phyloP scores from a whole-genome alignment of 805 yeast species.

The Candida tibetensis region DNA sequence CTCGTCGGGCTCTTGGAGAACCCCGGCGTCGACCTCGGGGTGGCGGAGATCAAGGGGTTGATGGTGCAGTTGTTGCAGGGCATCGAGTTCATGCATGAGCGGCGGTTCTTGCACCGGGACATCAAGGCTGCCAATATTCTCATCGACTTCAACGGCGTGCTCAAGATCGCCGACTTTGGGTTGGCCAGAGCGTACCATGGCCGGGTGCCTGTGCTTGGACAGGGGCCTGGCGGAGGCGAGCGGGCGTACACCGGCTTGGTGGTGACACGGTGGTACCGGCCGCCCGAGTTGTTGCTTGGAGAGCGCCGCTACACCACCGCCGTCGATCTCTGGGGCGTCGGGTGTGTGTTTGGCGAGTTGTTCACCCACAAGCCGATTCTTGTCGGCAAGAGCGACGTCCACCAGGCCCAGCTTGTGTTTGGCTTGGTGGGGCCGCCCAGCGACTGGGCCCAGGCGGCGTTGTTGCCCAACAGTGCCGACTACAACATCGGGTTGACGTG shows the following conservation, averaged over 20 bases:
- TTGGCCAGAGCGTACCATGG: slow-evolving; percentile 77
- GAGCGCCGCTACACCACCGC: slow-evolving; percentile 88
- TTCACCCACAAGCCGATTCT: slow-evolving; percentile 78
- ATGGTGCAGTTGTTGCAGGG: slow-evolving; percentile 78
- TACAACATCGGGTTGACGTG: slow-evolving; percentile 45
- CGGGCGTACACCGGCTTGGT: slow-evolving; percentile 61
- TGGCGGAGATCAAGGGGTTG: slow-evolving; percentile 77
- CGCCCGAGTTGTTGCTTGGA: slow-evolving; percentile 89
- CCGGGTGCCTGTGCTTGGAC: slow-evolving; percentile 48
- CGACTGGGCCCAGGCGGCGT: slow-evolving; percentile 59
- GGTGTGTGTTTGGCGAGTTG: slow-evolving; percentile 92
- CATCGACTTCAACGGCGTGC: slow-evolving; percentile 67
- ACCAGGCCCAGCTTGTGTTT: slow-evolving; percentile 83
- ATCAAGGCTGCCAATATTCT: slow-evolving; percentile 95
- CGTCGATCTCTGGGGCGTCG: slow-evolving; percentile 96
- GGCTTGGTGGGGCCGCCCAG: slow-evolving; percentile 79
- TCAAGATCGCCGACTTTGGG: slow-evolving; percentile 95
- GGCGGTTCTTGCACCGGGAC: slow-evolving; percentile 72
- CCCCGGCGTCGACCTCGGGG: slow-evolving; percentile 57
- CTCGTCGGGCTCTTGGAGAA: slow-evolving; percentile 86
- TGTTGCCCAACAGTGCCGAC: slow-evolving; percentile 54
- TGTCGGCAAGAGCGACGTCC: slow-evolving; percentile 81
- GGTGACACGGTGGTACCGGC: slow-evolving; percentile 96
- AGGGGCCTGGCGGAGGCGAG: slow-evolving; percentile 59
- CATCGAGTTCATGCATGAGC: slow-evolving; percentile 71